phyloP scores from a whole-genome alignment of 1,139 yeast genomes.

The Wickerhamomyces sp. region DNA sequence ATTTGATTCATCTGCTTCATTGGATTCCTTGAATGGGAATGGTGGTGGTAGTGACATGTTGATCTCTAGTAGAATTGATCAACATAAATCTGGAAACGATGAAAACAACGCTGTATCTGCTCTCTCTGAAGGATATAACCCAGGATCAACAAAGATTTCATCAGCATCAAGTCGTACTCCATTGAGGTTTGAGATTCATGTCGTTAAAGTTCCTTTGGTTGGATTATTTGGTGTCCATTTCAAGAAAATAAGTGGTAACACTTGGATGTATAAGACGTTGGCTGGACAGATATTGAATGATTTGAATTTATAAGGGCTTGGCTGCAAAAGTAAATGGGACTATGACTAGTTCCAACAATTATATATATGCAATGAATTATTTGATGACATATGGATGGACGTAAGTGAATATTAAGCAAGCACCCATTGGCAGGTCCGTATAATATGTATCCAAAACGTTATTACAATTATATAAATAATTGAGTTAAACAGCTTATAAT shows the following conservation, averaged over 20 bases:
- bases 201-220: conserved; percentile 88
- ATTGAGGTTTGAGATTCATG: conserved; percentile 82
- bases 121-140: neutral
- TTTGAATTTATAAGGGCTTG: conserved; percentile 50
- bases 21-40: conserved; percentile 49
- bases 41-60: conserved; percentile 66
- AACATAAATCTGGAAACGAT: conserved; percentile 18
- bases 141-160: conserved; percentile 1
- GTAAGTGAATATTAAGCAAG: too few relatives aligned
- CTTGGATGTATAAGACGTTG: conserved; percentile 93
- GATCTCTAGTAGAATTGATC: conserved; percentile 55
- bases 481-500: too few relatives aligned
- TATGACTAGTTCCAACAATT: too few relatives aligned
- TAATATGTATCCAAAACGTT: too few relatives aligned
- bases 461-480: too few relatives aligned
- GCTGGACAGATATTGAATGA: conserved; percentile 84
- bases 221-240: conserved; percentile 93
- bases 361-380: neutral
- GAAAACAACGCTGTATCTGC: conserved; percentile 4
- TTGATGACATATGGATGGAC: neutral
- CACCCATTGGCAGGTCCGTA: too few relatives aligned
- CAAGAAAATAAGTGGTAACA: conserved; percentile 88
- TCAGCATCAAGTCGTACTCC: conserved; percentile 22
- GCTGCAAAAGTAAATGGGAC: too few relatives aligned
- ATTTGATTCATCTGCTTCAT: conserved; percentile 51